phyloP scores from a whole-genome alignment of 169 alveolate species.

The Cryptosporidium viatorum region DNA sequence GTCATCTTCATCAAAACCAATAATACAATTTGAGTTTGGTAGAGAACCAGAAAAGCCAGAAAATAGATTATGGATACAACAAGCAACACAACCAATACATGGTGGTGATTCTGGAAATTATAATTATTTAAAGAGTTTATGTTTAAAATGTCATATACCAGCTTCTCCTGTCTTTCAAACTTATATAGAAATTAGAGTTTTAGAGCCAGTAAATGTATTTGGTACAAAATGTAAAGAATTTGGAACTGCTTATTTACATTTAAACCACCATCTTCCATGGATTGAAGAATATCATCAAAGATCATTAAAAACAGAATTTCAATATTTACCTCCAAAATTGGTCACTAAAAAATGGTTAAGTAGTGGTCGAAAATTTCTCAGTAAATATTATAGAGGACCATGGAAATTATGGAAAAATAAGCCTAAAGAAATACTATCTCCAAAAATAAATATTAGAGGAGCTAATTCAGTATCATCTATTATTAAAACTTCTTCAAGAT shows the following conservation, averaged over 20 bases:
- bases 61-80: conserved; percentile 71
- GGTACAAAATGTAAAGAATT: conserved; percentile 67
- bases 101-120: conserved; percentile 68
- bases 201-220: conserved; percentile 69
- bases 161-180: conserved; percentile 72
- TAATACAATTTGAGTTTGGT: conserved; percentile 70
- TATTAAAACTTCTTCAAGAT: conserved; percentile 14
- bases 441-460: conserved; percentile 48
- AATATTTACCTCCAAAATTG: conserved; percentile 62
- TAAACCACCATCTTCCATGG: conserved; percentile 74
- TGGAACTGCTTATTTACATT: conserved; percentile 72
- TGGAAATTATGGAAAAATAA: conserved; percentile 67
- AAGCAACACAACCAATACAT: conserved; percentile 57
- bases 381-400: conserved; percentile 73
- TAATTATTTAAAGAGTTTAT: conserved; percentile 50
- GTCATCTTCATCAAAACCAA: conserved; percentile 44
- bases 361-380: conserved; percentile 46
- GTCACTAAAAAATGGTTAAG: conserved; percentile 54
- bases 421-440: conserved; percentile 28
- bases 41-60: conserved; percentile 75
- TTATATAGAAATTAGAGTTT: conserved; percentile 49
- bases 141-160: conserved; percentile 74
- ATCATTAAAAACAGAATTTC: conserved; percentile 61
- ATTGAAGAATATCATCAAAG: conserved; percentile 71
- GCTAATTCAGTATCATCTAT: conserved; percentile 9